Evolutionary conservation across 164 flowering plant species (phyloP).

Genomic region (Annona squamosa): DNA sequence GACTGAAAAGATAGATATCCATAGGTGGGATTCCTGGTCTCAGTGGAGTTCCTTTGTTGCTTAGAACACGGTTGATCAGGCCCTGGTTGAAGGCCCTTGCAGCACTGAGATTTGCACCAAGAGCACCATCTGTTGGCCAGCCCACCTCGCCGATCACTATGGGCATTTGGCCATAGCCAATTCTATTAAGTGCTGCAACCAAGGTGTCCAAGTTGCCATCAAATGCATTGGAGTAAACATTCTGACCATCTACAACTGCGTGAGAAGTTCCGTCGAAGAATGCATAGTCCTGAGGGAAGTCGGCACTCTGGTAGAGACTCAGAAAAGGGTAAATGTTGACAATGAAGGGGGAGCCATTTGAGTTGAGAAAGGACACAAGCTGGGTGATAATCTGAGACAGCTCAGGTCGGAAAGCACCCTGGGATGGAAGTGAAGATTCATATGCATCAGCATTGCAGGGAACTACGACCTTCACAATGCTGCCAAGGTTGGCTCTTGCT

Average conservation of each 20-base stretch:
- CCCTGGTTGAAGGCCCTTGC: constrained; percentile 88
- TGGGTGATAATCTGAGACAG: constrained; percentile 66
- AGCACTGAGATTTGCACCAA: constrained; percentile 66
- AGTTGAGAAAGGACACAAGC: constrained; percentile 66
- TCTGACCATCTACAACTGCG: constrained; percentile 67
- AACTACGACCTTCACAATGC: constrained; percentile 64
- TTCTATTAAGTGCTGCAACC: constrained; percentile 65
- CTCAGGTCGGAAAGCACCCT: constrained; percentile 84
- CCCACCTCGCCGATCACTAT: constrained; percentile 86
- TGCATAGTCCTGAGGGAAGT: constrained; percentile 90
- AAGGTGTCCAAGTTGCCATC: constrained; percentile 88
- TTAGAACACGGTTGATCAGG: constrained; percentile 49
- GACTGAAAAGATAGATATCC: constrained; percentile 79
- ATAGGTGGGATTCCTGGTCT: constrained; percentile 70
- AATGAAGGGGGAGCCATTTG: constrained; percentile 83
- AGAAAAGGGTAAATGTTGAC: constrained; percentile 94
- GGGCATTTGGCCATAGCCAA: constrained; percentile 78
- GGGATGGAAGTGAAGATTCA: constrained; percentile 73
- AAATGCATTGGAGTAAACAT: constrained; percentile 73
- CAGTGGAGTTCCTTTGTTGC: constrained; percentile 79
- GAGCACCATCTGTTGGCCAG: constrained; percentile 91
- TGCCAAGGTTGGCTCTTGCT: constrained; percentile 63
- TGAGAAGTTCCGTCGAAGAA: constrained; percentile 78
- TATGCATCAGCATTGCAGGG: constrained; percentile 98
- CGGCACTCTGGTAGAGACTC: constrained; percentile 69